Base-by-base conservation (phyloP, 2,329 filamentous ascomycete species). In the Talaromyces marneffei region DNA sequence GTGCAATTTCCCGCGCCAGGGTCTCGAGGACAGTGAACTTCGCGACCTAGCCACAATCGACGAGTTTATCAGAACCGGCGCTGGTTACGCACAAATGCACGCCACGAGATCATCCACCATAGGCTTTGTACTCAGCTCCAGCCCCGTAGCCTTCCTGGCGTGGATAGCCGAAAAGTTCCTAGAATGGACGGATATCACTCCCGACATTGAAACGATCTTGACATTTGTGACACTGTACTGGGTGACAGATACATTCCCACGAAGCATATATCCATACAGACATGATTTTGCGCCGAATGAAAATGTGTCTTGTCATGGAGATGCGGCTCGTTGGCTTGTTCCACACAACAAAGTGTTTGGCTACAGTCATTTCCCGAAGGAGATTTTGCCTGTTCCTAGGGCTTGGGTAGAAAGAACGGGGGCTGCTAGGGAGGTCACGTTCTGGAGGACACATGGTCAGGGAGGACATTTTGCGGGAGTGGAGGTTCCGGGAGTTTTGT, bases 401-500 rank as follows among this genome's bases (percentile, higher is more conserved):
- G 65, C 68, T 4, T 74, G 71, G 72, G 69, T 72, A 0, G 71
- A 72, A 37, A 71, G 67, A 18, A 77, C 70, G 1, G 33, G 9
- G 7, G 52, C 14, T 40, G 20, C 31, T 55, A 71, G 72, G 8
- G 72, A 77, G 25, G 48, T 80, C 14, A 71, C 76, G 0, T 77
- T 70, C 27, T 75, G 67, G 62, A 69, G 64, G n/a, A 57, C 70
- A 12, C 72, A 78, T 66, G 57, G 71, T 10, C 67, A 69, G 66
- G 83, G 83, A 16, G 83, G 83, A 0, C 83, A 85, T 70, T 85
- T 84, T 67, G 80, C 83, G 1, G 71, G 75, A 0, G 67, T 77
- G 10, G 78, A 80, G 31, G 75, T 78, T 31, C 75, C 76, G 0
- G 66, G 72, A 60, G 68, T 75, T 1, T 66, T 82, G 50, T 77